phyloP scores from a whole-genome alignment of 83 land plant species.

The Larix sibirica region DNA sequence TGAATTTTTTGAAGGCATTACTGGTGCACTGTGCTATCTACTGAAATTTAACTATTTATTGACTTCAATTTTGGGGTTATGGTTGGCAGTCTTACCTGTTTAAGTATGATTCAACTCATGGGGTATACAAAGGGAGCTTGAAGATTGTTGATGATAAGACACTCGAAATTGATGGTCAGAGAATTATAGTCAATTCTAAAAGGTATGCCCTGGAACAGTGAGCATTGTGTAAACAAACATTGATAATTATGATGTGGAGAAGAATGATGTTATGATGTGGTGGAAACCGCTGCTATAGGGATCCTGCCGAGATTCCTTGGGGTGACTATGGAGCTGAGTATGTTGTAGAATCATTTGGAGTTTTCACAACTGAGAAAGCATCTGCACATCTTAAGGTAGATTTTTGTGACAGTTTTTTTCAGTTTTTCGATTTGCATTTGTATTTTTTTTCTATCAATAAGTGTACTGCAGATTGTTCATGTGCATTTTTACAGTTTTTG shows the following conservation, averaged over 20 bases:
- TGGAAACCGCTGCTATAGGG: conserved; percentile 21
- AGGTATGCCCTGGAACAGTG: conserved; percentile 37
- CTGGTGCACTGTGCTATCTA: no score
- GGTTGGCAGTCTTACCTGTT: conserved; percentile 86
- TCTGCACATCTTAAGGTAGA: conserved; percentile 72
- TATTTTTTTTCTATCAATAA: no score
- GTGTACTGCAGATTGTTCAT: neutral
- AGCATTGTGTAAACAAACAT: no score
- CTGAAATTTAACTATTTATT: no score
- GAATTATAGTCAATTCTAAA: conserved; percentile 60
- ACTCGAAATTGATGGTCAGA: conserved; percentile 79
- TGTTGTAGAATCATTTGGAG: conserved; percentile 95
- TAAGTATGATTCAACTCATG: conserved; percentile 98
- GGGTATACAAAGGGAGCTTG: conserved; percentile 64
- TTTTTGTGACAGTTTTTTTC: conserved; percentile 2
- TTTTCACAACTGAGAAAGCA: conserved; percentile 79
- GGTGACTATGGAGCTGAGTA: conserved; percentile 66
- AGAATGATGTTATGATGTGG: no score
- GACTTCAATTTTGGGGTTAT: neutral
- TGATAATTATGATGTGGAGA: no score
- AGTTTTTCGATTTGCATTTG: neutral
- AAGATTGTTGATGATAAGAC: conserved; percentile 72
- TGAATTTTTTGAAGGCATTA: no score
- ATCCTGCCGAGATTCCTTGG: conserved; percentile 60
- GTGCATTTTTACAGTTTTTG: neutral